Evolutionary conservation across 129 eudicot species (phyloP), one percentile per base, ranked within the genome.

Genomic region (Kitagawia praeruptora): DNA sequence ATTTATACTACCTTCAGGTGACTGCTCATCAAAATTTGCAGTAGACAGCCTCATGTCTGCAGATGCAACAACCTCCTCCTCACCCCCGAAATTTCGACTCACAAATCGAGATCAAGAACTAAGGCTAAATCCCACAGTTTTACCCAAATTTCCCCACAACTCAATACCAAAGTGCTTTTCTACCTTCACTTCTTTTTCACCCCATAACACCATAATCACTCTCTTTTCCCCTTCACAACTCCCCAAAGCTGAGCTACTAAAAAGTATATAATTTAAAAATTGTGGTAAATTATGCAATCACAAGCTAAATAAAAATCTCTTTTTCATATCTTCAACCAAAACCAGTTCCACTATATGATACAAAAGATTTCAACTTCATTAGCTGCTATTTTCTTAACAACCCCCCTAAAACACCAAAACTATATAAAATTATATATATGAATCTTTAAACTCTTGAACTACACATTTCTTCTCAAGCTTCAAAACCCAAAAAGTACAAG

Each of bases 1-100:
- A 77, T 6, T 4, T 8, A 80, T 86, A 61, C 61, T 85, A 86
- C 89, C 89, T 86, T 86, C 85, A 76, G 84, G 81, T 39, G 85
- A 77, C 81, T 83, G 89, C 66, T 83, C 85, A 80, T 63, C 39
- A 25, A 86, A 81, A 66, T 78, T 83, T 71, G 51, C 54, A 54
- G 89, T 78, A 44, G 84, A 84, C 31, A 77, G 78, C 41, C 78
- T 86, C 89, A 86, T 86, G 15, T 67, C 75, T 72, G 84, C 80
- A 77, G 79, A 83, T 61, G 21, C 72, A 71, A 4, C 42, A 44
- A 19, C 42, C 81, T 44, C 25, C 27, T 42, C 53, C 45, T 34
- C 37, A 34, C 37, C 81, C 38, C 8, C 16, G 61, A 66, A 78
- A 78, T 0, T 45, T 3, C 8, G 31, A 64, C 63, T 46, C 45